These are phyloP conservation scores for Colletotrichum lentis DNA, from an alignment of 2,329 filamentous ascomycete species.

Conservation along the genomic window DNA sequence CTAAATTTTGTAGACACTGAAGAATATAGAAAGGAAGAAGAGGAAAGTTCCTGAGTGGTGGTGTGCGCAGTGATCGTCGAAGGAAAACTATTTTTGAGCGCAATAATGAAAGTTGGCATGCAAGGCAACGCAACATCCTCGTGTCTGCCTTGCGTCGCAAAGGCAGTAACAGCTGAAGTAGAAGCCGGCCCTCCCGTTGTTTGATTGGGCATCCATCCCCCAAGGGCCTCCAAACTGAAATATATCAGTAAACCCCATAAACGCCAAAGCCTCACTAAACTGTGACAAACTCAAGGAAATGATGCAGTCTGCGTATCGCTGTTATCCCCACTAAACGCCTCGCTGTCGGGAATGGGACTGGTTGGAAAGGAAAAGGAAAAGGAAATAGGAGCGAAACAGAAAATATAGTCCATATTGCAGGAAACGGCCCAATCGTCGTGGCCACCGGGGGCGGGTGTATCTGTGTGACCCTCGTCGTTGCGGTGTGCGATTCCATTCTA, in stretches of 20 bases:
- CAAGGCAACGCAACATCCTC: constrained; percentile 19
- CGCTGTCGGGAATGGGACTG: constrained; percentile 33
- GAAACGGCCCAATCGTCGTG: background rate
- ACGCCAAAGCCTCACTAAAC: constrained; percentile 25
- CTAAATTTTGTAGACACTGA: constrained; percentile 35
- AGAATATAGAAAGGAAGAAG: constrained; percentile 9
- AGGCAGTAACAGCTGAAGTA: constrained; percentile 9
- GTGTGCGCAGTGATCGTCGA: constrained; percentile 12
- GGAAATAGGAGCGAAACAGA: constrained; percentile 17
- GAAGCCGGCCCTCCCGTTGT: constrained; percentile 13
- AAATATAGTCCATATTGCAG: constrained; percentile 19
- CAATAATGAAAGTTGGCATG: constrained; percentile 22
- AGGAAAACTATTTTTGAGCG: background rate
- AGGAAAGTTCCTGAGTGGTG: constrained; percentile 15
- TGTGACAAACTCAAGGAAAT: constrained; percentile 35
- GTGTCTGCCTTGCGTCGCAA: constrained; percentile 15
- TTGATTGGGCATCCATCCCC: constrained; percentile 6
- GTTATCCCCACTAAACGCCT: constrained; percentile 36
- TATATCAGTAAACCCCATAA: constrained; percentile 12
- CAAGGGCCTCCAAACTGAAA: constrained; percentile 1
- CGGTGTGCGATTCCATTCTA: constrained; percentile 35
- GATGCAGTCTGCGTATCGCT: constrained; percentile 38
- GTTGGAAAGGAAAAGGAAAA: constrained; percentile 33
- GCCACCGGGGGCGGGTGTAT: constrained; percentile 9
- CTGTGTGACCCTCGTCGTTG: background rate